Evolutionary conservation across 148 eudicot genomes (phyloP), one percentile per base, ranked within the genome.

Genomic region (Silene latifolia): DNA sequence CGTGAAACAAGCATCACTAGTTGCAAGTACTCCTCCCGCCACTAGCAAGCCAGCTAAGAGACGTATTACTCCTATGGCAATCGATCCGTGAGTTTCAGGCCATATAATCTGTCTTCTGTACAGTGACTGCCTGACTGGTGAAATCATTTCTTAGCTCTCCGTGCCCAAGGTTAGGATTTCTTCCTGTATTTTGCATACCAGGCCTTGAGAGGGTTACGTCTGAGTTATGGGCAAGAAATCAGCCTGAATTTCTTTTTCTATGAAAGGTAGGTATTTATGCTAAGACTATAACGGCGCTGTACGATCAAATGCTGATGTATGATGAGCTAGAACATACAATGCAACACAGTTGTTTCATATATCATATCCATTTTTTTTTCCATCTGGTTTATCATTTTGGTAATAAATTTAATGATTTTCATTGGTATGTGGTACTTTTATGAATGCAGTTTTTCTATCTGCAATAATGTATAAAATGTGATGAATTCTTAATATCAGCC

Each of bases 61-160:
- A 83, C 90, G 98, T 47, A 95, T 95, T 78, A 95, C 97, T 61
- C 98, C 98, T 0, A 88, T 92, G 87, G 97, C 93, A 18, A 89
- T 91, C 13, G 92, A 87, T 86, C 92, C 83, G 57, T 78, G 35
- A 77, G 35, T 29, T 58, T 67, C 19, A 8, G 56, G 56, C 9
- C 15, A 15, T 51, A 51, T 44, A n/a, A 3, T 64, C 18, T 56
- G 9, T 25, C 42, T 57, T 20, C 39, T 75, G 72, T 74, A 23
- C n/a, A 59, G 25, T 74, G 51, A 12, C 39, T 15, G 65, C 17
- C 47, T 74, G 51, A 12, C 39, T 15, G 65, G 21, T 58, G 62
- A 63, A 63, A 8, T 71, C 54, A 57, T 67, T 60, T 57, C 13
- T 67, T 42, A 21, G 60, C 73, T 63, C 71, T 61, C 19, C 25